phyloP scores from a whole-genome alignment of 345 rosid species.

The Aegle marmelos region DNA sequence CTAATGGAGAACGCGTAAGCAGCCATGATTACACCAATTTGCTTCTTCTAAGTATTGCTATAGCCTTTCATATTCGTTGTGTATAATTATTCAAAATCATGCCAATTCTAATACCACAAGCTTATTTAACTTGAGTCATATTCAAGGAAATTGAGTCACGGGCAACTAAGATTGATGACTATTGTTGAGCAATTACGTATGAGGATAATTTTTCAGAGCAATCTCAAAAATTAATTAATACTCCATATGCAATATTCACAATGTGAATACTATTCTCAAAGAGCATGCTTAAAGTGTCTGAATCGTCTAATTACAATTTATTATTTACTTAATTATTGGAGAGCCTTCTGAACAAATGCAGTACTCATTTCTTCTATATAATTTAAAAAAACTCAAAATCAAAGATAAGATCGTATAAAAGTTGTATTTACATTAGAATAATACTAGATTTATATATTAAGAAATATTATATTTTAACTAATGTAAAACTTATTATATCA shows the following conservation, averaged over 20 bases:
- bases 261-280: too few relatives aligned
- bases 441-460: too few relatives aligned
- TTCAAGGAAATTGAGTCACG: not conserved
- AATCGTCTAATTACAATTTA: too few relatives aligned
- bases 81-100: conserved; percentile 1
- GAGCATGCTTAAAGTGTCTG: too few relatives aligned
- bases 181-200: not conserved
- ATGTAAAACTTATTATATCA: too few relatives aligned
- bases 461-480: too few relatives aligned
- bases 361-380: too few relatives aligned
- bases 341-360: too few relatives aligned
- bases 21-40: not conserved
- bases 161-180: not conserved
- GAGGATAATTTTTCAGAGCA: not conserved
- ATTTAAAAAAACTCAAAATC: too few relatives aligned
- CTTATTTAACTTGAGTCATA: not conserved
- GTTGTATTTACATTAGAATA: too few relatives aligned
- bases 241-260: not conserved
- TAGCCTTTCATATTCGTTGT: not conserved
- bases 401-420: too few relatives aligned
- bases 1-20: conserved; percentile 10
- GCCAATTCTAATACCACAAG: not conserved
- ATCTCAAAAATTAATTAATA: not conserved
- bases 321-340: too few relatives aligned
- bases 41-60: not conserved